A percentile compares a stretch with the other conserved stretches of the same genome.
These are phyloP conservation scores for grape (Vitis vinifera) DNA, from an alignment of 164 flowering plant species.

Conservation along the genomic window DNA sequence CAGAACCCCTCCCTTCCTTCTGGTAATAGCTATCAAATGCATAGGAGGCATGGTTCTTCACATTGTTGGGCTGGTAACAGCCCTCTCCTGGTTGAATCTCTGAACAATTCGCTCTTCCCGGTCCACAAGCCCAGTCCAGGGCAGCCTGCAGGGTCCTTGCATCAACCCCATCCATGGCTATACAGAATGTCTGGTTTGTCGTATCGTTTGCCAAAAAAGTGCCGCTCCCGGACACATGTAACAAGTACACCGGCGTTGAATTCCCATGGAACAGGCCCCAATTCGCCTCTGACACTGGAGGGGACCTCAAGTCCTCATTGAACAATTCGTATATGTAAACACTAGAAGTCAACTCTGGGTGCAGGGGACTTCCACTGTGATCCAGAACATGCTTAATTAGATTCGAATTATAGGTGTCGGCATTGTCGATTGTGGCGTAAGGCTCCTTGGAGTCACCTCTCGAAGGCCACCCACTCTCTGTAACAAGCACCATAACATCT, in stretches of 20 bases:
- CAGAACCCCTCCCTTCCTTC: slow-evolving; percentile 61
- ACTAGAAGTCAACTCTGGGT: slow-evolving; percentile 83
- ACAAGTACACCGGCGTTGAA: slow-evolving; percentile 72
- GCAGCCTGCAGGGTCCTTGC: slow-evolving; percentile 78
- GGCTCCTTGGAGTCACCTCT: slow-evolving; percentile 80
- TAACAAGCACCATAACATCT: slow-evolving; percentile 74
- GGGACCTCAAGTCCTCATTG: slow-evolving; percentile 83
- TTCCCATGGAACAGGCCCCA: slow-evolving; percentile 93
- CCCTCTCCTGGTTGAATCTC: slow-evolving; percentile 92
- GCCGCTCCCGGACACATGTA: slow-evolving; percentile 83
- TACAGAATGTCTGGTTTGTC: slow-evolving; percentile 83
- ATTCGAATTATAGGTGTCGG: slow-evolving; percentile 85
- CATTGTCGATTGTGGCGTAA: slow-evolving; percentile 82
- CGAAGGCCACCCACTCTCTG: slow-evolving; percentile 95
- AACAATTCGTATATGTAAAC: slow-evolving; percentile 87
- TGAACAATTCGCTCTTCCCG: slow-evolving; percentile 87
- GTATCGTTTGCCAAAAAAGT: slow-evolving; percentile 87
- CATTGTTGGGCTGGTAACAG: slow-evolving; percentile 86
- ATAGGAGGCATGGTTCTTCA: slow-evolving; percentile 80
- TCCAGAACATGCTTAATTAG: slow-evolving; percentile 77
- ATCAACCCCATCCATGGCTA: slow-evolving; percentile 74
- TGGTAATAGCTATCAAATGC: slow-evolving; percentile 97
- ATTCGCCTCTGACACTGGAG: slow-evolving; percentile 76
- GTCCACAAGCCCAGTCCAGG: slow-evolving; percentile 99
- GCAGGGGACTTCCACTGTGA: slow-evolving; percentile 76